Evolutionary conservation across 2,329 filamentous ascomycete genomes (phyloP).

Genomic region (Monosporascus ibericus): DNA sequence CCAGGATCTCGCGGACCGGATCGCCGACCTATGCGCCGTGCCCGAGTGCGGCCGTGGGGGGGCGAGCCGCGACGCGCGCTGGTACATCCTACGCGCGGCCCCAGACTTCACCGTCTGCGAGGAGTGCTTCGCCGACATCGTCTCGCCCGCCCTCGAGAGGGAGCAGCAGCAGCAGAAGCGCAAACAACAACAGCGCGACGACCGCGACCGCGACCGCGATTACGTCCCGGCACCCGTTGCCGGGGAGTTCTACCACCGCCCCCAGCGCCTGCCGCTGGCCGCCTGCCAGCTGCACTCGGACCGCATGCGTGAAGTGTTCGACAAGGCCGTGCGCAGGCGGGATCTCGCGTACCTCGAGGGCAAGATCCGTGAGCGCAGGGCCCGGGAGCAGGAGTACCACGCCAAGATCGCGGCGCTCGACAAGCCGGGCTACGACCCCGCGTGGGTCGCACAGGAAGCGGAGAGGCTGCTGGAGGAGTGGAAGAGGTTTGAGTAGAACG

Average conservation of each 20-base stretch:
- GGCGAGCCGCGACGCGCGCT: conserved; percentile 55
- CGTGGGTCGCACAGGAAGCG: conserved; percentile 36
- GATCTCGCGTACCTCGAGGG: conserved; percentile 59
- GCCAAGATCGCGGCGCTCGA: conserved; percentile 43
- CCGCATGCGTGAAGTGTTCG: conserved; percentile 71
- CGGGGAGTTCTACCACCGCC: conserved; percentile 56
- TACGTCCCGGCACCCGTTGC: conserved; percentile 46
- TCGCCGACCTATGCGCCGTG: conserved; percentile 50
- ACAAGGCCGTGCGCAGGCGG: conserved; percentile 56
- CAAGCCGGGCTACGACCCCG: conserved; percentile 22
- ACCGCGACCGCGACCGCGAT: conserved; percentile 34
- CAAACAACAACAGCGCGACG: conserved; percentile 30
- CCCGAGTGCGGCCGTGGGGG: conserved; percentile 61
- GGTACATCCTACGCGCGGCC: conserved; percentile 72
- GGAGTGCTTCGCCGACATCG: conserved; percentile 76
- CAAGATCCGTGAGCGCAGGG: conserved; percentile 52
- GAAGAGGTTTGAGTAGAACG: conserved; percentile 31
- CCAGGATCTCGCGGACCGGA: conserved; percentile 55
- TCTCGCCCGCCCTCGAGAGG: conserved; percentile 49
- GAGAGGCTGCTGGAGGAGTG: conserved; percentile 50
- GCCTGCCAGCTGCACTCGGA: conserved; percentile 76
- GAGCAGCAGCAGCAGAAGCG: conserved; percentile 31
- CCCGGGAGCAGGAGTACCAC: conserved; percentile 54
- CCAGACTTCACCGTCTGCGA: conserved; percentile 79
- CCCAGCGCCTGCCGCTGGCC: conserved; percentile 47